phyloP scores from a whole-genome alignment of 345 rosid species.

The Cochlearia excelsa region DNA sequence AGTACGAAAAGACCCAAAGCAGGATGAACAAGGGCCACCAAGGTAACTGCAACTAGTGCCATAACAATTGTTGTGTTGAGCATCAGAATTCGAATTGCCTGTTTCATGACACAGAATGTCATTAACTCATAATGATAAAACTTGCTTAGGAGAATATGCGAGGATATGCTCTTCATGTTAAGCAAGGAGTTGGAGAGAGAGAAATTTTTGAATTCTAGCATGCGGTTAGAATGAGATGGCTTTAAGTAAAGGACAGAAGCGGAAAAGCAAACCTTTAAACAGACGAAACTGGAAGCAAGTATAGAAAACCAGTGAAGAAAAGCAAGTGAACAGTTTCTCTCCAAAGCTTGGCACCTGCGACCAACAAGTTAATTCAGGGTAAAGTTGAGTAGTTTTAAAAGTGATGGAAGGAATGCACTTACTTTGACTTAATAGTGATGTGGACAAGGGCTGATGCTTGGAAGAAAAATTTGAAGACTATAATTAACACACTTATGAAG shows the following conservation, averaged over 20 bases:
- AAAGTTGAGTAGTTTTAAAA: conserved; percentile 3
- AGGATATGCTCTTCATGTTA: conserved; percentile 7
- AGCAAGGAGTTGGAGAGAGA: conserved; percentile 8
- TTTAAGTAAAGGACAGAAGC: conserved; percentile 12
- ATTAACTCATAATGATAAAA: conserved; percentile 7
- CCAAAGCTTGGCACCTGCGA: conserved; percentile 65
- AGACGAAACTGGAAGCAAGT: conserved; percentile 58
- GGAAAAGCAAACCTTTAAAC: conserved; percentile 54
- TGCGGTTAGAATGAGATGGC: not conserved
- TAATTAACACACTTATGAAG: conserved; percentile 45
- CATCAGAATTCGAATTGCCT: conserved; percentile 71
- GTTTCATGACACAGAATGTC: conserved; percentile 37
- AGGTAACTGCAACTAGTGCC: conserved; percentile 50
- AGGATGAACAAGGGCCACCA: conserved; percentile 80
- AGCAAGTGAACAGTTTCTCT: conserved; percentile 41
- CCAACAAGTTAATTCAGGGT: conserved; percentile 23
- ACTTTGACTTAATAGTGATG: conserved; percentile 68
- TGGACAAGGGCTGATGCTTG: conserved; percentile 67
- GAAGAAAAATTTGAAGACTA: conserved; percentile 66
- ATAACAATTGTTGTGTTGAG: conserved; percentile 54
- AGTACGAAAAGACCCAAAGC: conserved; percentile 78
- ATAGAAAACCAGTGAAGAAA: conserved; percentile 59
- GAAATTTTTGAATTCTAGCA: not conserved
- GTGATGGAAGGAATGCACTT: conserved; percentile 28
- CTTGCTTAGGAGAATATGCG: not conserved